Evolutionary conservation across 805 yeast species (phyloP), one percentile per base, ranked within the genome.

Genomic region (Debaryomyces prosopidis): DNA sequence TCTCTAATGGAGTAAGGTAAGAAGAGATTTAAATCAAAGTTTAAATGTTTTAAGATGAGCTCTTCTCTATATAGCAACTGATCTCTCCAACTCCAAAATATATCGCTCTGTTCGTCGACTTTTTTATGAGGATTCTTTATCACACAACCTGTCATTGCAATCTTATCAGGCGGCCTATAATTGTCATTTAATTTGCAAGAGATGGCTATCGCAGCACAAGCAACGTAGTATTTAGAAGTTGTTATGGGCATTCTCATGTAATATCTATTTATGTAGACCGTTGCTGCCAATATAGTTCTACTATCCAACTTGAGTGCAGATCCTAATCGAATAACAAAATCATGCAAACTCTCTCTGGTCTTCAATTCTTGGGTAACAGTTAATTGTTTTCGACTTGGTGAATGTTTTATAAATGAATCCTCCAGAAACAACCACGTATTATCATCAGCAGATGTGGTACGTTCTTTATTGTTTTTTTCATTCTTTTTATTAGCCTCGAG

Each of bases 51-150:
- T 17, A 72, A 53, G 10, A 72, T 63, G 34, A 72, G 55, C 54
- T 72, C 77, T 51, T 72, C 77, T 31, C 77, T 52, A 48, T 63
- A 72, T 36, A 72, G 52, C 8, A 72, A 55, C 53, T 72, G 76
- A 54, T 72, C 77, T 27, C 76, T 44, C 76, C 76, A 72, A 36
- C 61, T 61, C 77, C 77, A 72, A 52, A 70, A 72, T 40, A 63
- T 45, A 16, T 65, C 66, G 45, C 68, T 65, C 30, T 70, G 75
- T 49, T 71, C 75, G 40, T 71, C 74, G 2, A 72, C 55, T 16
- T 52, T 48, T 34, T 53, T 52, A n/a, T 54, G 45, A 4, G 73
- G 67, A 49, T 63, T 68, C 46, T 68, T 68, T 36, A 69, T 39
- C 28, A 48, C 57, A 44, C 75, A 66, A 5, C 68, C 75, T 3